A percentile compares a stretch with the other conserved stretches of the same genome.
phyloP scores from a whole-genome alignment of 78 protist genomes.

The Andalucia godoyi region DNA sequence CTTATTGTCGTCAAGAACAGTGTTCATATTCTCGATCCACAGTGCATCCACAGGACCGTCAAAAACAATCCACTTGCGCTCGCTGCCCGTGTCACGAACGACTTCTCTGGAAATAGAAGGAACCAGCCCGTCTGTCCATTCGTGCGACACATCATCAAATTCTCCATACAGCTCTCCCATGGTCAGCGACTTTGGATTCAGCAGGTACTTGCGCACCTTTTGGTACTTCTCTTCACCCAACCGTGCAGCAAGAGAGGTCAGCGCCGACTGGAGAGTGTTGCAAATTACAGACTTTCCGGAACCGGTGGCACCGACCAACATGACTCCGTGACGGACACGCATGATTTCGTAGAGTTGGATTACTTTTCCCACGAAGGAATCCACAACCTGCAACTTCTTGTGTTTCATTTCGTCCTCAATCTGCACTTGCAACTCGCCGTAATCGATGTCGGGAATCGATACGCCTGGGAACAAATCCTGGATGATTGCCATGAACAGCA shows the following conservation, averaged over 20 bases:
- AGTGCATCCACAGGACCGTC: conserved; percentile 85
- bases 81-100: background rate
- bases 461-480: conserved; percentile 39
- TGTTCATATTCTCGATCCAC: conserved; percentile 68
- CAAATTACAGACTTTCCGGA: conserved; percentile 32
- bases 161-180: conserved; percentile 59
- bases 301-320: conserved; percentile 40
- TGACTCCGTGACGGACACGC: conserved; percentile 43
- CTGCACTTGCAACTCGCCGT: conserved; percentile 6
- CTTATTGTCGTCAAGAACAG: conserved; percentile 53
- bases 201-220: background rate
- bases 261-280: conserved; percentile 13
- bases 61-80: conserved; percentile 57
- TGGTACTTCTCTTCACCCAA: background rate
- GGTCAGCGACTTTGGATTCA: conserved; percentile 69
- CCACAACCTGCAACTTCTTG: conserved; percentile 8
- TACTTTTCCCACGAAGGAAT: conserved; percentile 14
- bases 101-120: background rate
- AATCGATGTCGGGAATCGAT: background rate
- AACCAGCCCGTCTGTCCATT: conserved; percentile 72
- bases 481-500: conserved; percentile 40
- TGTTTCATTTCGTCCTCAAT: background rate
- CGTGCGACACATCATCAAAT: conserved; percentile 51
- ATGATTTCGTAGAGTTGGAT: conserved; percentile 48
- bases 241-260: background rate